Evolutionary conservation across 441 rosid genomes (phyloP).

Genomic region (Macaranga tanarius): DNA sequence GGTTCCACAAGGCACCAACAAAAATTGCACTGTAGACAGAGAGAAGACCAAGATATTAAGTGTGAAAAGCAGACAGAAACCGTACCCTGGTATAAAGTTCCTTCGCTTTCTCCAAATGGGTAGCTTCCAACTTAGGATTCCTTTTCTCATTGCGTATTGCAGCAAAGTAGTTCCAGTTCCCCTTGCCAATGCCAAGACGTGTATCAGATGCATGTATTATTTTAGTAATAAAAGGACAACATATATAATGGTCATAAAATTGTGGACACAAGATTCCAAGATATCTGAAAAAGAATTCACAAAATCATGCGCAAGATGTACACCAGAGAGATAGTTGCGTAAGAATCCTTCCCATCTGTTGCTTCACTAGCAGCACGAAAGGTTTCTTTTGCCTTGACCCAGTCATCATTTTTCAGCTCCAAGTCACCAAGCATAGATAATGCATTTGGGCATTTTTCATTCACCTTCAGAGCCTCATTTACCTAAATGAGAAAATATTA

Average conservation of each 20-base stretch:
- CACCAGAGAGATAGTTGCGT: slow-evolving; percentile 92
- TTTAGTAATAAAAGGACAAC: background rate
- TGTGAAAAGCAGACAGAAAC: slow-evolving; percentile 19
- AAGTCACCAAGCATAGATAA: slow-evolving; percentile 96
- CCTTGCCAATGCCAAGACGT: slow-evolving; percentile 50
- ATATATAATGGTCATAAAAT: background rate
- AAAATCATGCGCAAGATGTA: slow-evolving; percentile 23
- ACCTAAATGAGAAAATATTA: slow-evolving; percentile 45
- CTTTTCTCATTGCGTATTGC: slow-evolving; percentile 99
- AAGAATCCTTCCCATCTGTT: slow-evolving; percentile 96
- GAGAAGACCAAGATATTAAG: slow-evolving; percentile 11
- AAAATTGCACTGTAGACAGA: background rate
- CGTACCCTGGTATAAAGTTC: slow-evolving; percentile 91
- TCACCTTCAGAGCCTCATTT: slow-evolving; percentile 90
- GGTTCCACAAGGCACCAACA: background rate
- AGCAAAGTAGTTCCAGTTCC: slow-evolving; percentile 99
- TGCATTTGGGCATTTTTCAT: slow-evolving; percentile 84
- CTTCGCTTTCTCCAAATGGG: slow-evolving; percentile 98
- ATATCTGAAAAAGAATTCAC: background rate
- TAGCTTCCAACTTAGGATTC: slow-evolving; percentile 96
- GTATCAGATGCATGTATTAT: slow-evolving; percentile 12
- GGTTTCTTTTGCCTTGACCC: slow-evolving; percentile 99
- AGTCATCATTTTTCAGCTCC: slow-evolving; percentile 99
- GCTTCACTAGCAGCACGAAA: slow-evolving; percentile 96
- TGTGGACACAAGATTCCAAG: slow-evolving; percentile 1